A percentile compares a stretch with the other conserved stretches of the same genome.
These are phyloP conservation scores for Metschnikowia lachancei DNA, from an alignment of 805 yeast genomes.

Conservation along the genomic window DNA sequence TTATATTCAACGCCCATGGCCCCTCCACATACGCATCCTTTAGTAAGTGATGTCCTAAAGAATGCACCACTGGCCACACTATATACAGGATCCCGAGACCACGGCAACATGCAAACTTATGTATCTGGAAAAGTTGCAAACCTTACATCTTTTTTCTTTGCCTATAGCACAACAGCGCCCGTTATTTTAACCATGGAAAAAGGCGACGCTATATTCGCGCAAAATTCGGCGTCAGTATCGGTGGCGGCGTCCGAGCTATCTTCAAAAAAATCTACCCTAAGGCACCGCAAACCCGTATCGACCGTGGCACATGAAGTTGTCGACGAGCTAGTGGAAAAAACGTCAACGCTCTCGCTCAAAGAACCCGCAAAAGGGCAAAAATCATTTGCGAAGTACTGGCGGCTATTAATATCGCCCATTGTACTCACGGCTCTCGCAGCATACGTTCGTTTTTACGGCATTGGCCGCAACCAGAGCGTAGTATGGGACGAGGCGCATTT, in stretches of 20 bases:
- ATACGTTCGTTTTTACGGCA: slow-evolving; percentile 54
- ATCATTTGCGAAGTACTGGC: slow-evolving; percentile 4
- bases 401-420: slow-evolving; percentile 9
- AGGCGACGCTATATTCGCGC: slow-evolving; percentile 5
- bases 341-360: slow-evolving; percentile 15
- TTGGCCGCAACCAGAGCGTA: slow-evolving; percentile 62
- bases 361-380: slow-evolving; percentile 3
- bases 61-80: too few relatives aligned
- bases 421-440: slow-evolving; percentile 18
- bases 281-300: slow-evolving; percentile 1
- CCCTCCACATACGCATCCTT: too few relatives aligned
- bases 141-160: background rate
- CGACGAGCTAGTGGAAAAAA: slow-evolving; percentile 19
- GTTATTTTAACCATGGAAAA: background rate
- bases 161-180: background rate
- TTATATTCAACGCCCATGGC: too few relatives aligned
- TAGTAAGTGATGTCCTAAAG: too few relatives aligned
- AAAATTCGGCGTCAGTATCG: background rate
- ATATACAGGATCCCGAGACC: too few relatives aligned
- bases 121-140: background rate
- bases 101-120: too few relatives aligned
- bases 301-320: background rate
- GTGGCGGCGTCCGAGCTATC: background rate
- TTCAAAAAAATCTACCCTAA: background rate
- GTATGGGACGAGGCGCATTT: slow-evolving; percentile 99